Percentiles rank a stretch among this genome's conserved stretches.
phyloP scores from a whole-genome alignment of 768 basidiomycete genomes.

The Rhizopogon vinicolor region DNA sequence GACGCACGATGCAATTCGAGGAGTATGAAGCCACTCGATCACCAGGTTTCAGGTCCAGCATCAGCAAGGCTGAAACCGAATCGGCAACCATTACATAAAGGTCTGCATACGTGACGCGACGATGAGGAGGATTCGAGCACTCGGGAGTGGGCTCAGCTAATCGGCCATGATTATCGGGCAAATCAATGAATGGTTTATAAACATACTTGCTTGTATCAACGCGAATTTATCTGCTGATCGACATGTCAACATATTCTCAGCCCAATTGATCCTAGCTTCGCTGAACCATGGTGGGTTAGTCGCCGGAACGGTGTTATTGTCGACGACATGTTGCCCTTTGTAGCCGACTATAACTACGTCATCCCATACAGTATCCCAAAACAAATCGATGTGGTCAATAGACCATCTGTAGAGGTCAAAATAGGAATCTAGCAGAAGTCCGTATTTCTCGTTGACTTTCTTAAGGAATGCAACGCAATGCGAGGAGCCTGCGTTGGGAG shows the following conservation, averaged over 20 bases:
- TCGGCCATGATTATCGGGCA: not conserved
- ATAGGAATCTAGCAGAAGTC: slow-evolving; percentile 46
- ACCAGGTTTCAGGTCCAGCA: slow-evolving; percentile 50
- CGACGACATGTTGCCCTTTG: slow-evolving; percentile 59
- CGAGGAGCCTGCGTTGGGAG: slow-evolving; percentile 37
- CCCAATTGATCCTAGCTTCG: slow-evolving; percentile 68
- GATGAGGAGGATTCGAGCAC: slow-evolving; percentile 37
- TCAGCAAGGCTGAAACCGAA: slow-evolving; percentile 52
- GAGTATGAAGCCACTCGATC: slow-evolving; percentile 77
- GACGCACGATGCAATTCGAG: slow-evolving; percentile 70
- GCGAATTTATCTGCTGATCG: slow-evolving; percentile 56
- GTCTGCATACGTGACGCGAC: slow-evolving; percentile 49
- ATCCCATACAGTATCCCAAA: slow-evolving; percentile 79
- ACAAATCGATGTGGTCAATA: slow-evolving; percentile 48
- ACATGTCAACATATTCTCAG: slow-evolving; percentile 71
- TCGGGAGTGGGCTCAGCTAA: slow-evolving; percentile 60
- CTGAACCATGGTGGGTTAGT: slow-evolving; percentile 71
- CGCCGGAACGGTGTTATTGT: slow-evolving; percentile 46
- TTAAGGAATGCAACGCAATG: slow-evolving; percentile 45
- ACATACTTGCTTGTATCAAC: slow-evolving; percentile 67
- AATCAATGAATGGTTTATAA: slow-evolving; percentile 12
- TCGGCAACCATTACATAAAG: slow-evolving; percentile 55
- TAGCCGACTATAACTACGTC: slow-evolving; percentile 53
- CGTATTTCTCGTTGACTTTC: slow-evolving; percentile 44
- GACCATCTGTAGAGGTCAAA: slow-evolving; percentile 69